Evolutionary conservation across 2,329 filamentous ascomycete genomes (phyloP), one percentile per base, ranked within the genome.

Genomic region (Apiospora marii): DNA sequence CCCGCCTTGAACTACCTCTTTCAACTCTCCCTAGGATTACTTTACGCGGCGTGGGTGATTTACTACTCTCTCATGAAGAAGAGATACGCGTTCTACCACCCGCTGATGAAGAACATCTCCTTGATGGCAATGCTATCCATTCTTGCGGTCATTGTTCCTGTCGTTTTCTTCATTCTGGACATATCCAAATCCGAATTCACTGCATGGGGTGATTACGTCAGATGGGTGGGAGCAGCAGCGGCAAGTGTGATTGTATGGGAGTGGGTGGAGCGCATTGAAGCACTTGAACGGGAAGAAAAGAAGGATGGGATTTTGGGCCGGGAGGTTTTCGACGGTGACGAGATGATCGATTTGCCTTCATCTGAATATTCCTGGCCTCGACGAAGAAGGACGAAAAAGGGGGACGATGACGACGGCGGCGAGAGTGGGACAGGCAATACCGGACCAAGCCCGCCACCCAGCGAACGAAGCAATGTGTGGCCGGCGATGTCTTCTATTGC

Each of bases 171-270:
- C 81, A 93, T 98, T 72, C 87, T 97, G 76, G 95, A 98, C 80
- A 95, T 98, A 68, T 92, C 92, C 12, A 92, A 96, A 78, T 92
- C 94, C 37, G 91, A 94, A 74, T 92, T 98, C 74, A 94, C 94
- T 51, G 94, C 93, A 12, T 98, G 95, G 95, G 95, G 95, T 79
- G 95, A 97, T 79, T 98, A 98, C 79, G 95, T 98, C 67, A 88
- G 95, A 78, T 98, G 95, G 95, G 95, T 98, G n/a, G 95, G 95
- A 68, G 95, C 95, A 1, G 95, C 95, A 0, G 95, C 95, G 1
- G 95, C 95, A 41, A 97, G 94, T 83, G 95, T 98, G n/a, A 94
- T 98, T 30, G 95, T 98, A 2, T 98, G 95, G 95, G 95, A 98
- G 82, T 98, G 95, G 95, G 95, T 98, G 3, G 95, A 98, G 82